These are phyloP conservation scores for Penicillium psychrosexuale DNA, from an alignment of 2,329 filamentous ascomycete genomes.

Conservation along the genomic window DNA sequence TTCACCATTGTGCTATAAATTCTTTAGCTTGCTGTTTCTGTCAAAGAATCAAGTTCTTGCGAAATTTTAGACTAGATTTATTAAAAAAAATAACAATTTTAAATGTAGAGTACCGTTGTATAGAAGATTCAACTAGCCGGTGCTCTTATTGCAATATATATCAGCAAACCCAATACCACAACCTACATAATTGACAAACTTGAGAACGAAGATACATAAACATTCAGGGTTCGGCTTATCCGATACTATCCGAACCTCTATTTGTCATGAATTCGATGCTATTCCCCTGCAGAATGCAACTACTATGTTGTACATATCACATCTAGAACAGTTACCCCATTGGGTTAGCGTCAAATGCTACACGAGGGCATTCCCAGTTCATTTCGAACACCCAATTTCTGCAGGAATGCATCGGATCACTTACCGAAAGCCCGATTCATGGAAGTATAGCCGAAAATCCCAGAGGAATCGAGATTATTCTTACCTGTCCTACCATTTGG, in stretches of 20 bases:
- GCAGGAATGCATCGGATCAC: neutral
- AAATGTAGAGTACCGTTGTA: too few relatives aligned
- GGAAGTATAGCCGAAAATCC: neutral
- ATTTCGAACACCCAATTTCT: neutral
- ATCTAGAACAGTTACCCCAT: neutral
- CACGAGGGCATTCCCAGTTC: neutral
- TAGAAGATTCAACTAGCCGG: fast-evolving
- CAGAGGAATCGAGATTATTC: neutral
- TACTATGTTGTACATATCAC: neutral
- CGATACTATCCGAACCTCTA: neutral
- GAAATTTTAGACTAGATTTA: neutral
- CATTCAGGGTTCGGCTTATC: too few relatives aligned
- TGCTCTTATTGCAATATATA: neutral
- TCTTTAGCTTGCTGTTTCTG: neutral
- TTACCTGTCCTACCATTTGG: too few relatives aligned
- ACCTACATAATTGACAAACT: too few relatives aligned
- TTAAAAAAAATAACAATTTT: fast-evolving
- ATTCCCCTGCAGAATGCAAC: neutral
- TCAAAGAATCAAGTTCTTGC: neutral
- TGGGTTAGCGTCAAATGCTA: neutral
- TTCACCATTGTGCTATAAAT: neutral
- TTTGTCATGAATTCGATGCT: neutral
- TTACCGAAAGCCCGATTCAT: neutral
- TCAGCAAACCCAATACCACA: neutral
- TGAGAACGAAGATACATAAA: too few relatives aligned